Conservation (phyloP, 2,329 filamentous ascomycete species). For the Dichotomopilus funicola region DNA sequence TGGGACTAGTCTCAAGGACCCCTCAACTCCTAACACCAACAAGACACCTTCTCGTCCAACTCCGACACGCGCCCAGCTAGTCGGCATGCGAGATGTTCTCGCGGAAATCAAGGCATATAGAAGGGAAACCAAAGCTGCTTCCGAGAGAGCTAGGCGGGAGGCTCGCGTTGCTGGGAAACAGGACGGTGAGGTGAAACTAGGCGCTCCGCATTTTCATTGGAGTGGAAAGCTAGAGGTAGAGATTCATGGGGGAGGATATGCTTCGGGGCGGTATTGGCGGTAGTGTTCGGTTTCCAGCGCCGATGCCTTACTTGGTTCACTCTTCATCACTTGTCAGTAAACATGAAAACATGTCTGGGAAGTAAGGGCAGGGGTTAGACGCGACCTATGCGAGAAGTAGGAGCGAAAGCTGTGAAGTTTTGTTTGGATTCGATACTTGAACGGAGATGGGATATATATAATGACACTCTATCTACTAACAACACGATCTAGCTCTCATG, state of each 20-base stretch:
- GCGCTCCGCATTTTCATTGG: constrained; percentile 32
- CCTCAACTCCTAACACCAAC: not conserved
- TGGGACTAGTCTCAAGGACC: too few relatives aligned
- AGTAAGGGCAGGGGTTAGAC: too few relatives aligned
- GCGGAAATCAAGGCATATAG: constrained; percentile 37
- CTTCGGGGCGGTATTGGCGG: constrained; percentile 12
- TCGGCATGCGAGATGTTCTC: constrained; percentile 40
- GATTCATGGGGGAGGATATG: not conserved
- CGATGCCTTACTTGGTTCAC: too few relatives aligned
- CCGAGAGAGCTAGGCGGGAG: constrained; percentile 13
- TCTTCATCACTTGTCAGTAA: too few relatives aligned
- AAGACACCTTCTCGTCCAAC: too few relatives aligned
- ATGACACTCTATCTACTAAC: constrained; percentile 8
- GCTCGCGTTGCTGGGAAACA: constrained; percentile 11
- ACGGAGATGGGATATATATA: constrained; percentile 4
- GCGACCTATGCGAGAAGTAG: too few relatives aligned
- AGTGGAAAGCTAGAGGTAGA: constrained; percentile 33
- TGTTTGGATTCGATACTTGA: not conserved
- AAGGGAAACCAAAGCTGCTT: constrained; percentile 27
- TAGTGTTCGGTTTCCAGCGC: not conserved
- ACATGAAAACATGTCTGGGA: too few relatives aligned
- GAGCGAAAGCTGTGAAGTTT: not conserved
- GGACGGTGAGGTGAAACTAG: constrained; percentile 1
- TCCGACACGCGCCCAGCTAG: constrained; percentile 24
- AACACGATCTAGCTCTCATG: constrained; percentile 3